Conservation (phyloP, 2,329 filamentous ascomycete genomes). For the Zymoseptoria tritici region DNA sequence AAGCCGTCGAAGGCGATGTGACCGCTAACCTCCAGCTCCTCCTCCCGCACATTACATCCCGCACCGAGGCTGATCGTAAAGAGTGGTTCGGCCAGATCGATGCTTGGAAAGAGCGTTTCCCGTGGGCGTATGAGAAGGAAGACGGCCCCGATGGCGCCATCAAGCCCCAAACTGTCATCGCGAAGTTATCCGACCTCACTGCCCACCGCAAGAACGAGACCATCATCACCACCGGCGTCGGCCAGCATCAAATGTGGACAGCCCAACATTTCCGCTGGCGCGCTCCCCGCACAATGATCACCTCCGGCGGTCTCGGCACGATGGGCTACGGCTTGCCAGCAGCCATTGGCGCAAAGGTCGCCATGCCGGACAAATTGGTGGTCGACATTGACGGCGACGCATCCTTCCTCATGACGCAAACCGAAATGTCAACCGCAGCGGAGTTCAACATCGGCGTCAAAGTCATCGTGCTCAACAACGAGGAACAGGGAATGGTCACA, state of each 20-base stretch:
- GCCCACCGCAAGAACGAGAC: conserved; percentile 72
- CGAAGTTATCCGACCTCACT: conserved; percentile 80
- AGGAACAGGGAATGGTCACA: conserved; percentile 97
- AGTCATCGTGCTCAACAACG: conserved; percentile 90
- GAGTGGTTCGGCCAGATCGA: conserved; percentile 89
- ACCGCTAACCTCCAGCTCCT: conserved; percentile 68
- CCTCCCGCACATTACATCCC: conserved; percentile 61
- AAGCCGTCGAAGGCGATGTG: conserved; percentile 91
- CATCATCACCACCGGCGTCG: conserved; percentile 87
- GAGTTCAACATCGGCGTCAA: conserved; percentile 98
- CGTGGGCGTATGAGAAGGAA: conserved; percentile 75
- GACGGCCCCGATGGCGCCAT: conserved; percentile 64
- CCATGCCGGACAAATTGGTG: conserved; percentile 70
- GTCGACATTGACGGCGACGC: conserved; percentile 96
- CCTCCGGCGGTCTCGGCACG: conserved; percentile 86
- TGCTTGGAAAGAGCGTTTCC: conserved; percentile 87
- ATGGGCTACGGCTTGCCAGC: conserved; percentile 95
- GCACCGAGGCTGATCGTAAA: conserved; percentile 57
- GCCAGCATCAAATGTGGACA: conserved; percentile 98
- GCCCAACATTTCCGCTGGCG: conserved; percentile 96
- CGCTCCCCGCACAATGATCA: conserved; percentile 86
- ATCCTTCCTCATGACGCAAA: conserved; percentile 98
- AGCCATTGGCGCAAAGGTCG: conserved; percentile 92
- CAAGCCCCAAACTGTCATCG: conserved; percentile 90
- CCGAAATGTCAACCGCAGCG: conserved; percentile 83